A percentile compares a stretch with the other conserved stretches of the same genome.
These are phyloP conservation scores for Lactarius trivialis DNA, from an alignment of 768 basidiomycete genomes.

Conservation along the genomic window DNA sequence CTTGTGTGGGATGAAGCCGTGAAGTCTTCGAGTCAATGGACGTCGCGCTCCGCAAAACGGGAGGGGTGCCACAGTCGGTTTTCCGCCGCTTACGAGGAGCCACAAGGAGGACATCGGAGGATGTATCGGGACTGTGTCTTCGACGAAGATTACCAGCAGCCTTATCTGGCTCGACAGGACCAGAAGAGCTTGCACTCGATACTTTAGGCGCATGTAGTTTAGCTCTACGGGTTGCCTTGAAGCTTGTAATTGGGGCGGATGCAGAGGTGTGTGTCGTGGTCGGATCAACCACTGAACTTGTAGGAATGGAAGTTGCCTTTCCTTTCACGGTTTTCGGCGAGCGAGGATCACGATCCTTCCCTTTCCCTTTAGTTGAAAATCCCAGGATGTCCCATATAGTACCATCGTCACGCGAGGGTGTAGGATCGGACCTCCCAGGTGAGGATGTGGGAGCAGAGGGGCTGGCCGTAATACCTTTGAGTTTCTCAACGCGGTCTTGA, in stretches of 20 bases:
- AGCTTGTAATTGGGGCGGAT: background rate
- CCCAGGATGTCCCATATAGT: constrained; percentile 32
- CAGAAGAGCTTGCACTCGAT: background rate
- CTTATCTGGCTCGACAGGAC: constrained; percentile 5
- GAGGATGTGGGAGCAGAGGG: constrained; percentile 22
- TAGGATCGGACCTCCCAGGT: constrained; percentile 10
- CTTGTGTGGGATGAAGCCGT: background rate
- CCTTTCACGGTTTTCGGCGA: constrained; percentile 13
- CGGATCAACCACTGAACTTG: background rate
- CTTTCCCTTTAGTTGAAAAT: constrained; percentile 29
- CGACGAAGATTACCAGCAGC: background rate
- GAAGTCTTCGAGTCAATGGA: background rate
- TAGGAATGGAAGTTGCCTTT: constrained; percentile 2
- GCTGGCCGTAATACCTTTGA: constrained; percentile 29
- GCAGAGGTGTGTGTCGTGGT: background rate
- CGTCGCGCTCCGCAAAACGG: background rate
- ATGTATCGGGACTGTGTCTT: constrained; percentile 11
- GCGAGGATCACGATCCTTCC: constrained; percentile 25
- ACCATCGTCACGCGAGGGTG: constrained; percentile 21
- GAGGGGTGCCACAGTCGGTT: constrained; percentile 3
- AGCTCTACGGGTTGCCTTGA: constrained; percentile 6
- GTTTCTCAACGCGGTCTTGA: constrained; percentile 45
- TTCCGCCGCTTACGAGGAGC: constrained; percentile 22
- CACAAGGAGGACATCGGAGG: constrained; percentile 6
- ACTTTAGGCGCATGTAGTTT: background rate